Evolutionary conservation across 768 basidiomycete species (phyloP), one percentile per base, ranked within the genome.

Genomic region (Serendipita sp.): DNA sequence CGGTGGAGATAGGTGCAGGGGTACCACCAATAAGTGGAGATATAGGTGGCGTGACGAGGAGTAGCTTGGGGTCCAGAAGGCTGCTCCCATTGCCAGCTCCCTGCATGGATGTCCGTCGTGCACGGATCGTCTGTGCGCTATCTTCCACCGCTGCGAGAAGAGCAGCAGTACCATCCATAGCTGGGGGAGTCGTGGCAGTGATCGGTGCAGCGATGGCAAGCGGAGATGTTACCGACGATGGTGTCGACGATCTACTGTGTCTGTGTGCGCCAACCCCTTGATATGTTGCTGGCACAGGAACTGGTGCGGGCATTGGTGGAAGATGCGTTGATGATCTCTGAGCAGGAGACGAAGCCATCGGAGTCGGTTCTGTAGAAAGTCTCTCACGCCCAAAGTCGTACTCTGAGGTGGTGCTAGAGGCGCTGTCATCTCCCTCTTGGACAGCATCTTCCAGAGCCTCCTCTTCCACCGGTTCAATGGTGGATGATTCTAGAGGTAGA

Each of bases 171-270:
- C 55, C 16, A 60, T 60, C 55, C 16, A 60, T 60, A 4, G 55
- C 29, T 60, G n/a, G 16, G 8, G 78, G 79, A 16, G 79, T 74
- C 10, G 86, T 78, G 3, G 90, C 88, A 48, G 88, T 80, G 67
- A 91, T 91, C 6, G 90, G 90, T 34, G 83, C 87, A 3, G 89
- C 90, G 34, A 91, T 78, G 31, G 90, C 90, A 45, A 92, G 78
- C 64, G 90, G 90, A 11, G 90, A 92, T 27, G 90, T 91, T 62
- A 91, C 81, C 16, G 90, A 92, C 2, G 90, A 91, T 15, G 90
- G 90, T 0, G 90, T 92, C 8, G 89, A 91, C 4, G 90, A 90
- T 58, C 90, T 67, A 6, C 67, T 68, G 48, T 67, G 66, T 31
- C 53, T 60, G 44, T 65, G 80, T 6, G 89, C 90, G 31, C 68